Conservation (phyloP, 2,329 filamentous ascomycete species). For the Colletotrichum musicola region DNA sequence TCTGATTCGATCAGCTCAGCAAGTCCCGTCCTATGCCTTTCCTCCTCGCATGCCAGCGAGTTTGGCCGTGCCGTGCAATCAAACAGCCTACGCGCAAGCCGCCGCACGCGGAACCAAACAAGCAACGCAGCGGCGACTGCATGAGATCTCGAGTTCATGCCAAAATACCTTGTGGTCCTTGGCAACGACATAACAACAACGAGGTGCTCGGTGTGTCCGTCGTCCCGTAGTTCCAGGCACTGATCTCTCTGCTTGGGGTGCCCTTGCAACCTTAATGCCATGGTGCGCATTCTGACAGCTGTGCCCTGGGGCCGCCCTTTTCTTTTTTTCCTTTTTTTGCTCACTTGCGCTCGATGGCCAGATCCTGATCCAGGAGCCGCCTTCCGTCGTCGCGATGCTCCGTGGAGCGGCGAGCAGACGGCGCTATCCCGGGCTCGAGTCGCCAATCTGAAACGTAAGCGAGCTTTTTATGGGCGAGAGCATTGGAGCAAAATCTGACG, state of each 20-base stretch:
- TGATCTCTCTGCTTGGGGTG: neutral
- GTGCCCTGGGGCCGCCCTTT: neutral
- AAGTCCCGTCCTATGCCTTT: neutral
- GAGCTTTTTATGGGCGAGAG: conserved; percentile 26
- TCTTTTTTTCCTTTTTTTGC: conserved; percentile 14
- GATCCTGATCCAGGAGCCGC: conserved; percentile 29
- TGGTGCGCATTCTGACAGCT: conserved; percentile 21
- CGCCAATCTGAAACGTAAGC: conserved; percentile 36
- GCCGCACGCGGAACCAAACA: neutral
- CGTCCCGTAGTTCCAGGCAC: neutral
- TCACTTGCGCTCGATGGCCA: neutral
- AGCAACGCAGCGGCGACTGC: neutral
- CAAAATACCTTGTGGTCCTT: conserved; percentile 1
- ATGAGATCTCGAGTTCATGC: neutral
- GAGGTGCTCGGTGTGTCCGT: conserved; percentile 1
- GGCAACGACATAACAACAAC: conserved; percentile 1
- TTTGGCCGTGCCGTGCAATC: neutral
- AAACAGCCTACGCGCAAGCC: conserved; percentile 5
- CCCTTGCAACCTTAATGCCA: conserved; percentile 11
- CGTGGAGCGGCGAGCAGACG: conserved; percentile 23
- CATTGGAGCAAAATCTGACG: conserved; percentile 27
- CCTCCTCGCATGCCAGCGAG: conserved; percentile 27
- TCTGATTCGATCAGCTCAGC: conserved; percentile 14
- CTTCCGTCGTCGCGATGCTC: conserved; percentile 9
- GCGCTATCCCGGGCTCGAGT: conserved; percentile 29